Evolutionary conservation across 2,329 filamentous ascomycete genomes (phyloP), one percentile per base, ranked within the genome.

Genomic region (Salinomyces thailandicus): DNA sequence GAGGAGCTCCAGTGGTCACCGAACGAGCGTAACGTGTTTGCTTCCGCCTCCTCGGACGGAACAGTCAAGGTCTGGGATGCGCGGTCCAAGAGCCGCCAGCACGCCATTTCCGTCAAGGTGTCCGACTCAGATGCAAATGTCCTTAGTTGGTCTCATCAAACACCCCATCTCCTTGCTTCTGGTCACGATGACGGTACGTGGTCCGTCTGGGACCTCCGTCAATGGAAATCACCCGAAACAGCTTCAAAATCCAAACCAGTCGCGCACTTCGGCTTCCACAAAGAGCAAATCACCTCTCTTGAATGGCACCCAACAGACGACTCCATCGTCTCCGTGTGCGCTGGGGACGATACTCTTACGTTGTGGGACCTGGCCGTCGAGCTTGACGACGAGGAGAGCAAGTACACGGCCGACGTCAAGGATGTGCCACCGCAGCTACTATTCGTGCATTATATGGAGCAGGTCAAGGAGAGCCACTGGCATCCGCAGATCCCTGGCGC

Each of bases 301-400:
- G 87, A 96, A 66, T 98, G 91, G 89, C 89, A 96, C 62, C 89
- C 91, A 2, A 89, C 85, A 1, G 91, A 98, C 55, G 89, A 98
- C 68, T 93, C 83, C 58, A 93, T 96, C 53, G 77, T 98, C 12
- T 83, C 85, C 2, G 86, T 96, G 28, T 89, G 85, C 15, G 85
- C 85, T 0, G 91, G 81, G 30, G 91, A 98, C 61, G 89, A 87
- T 64, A 96, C 89, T 0, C 76, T 96, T 19, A 95, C 91, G 1
- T 66, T 96, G 19, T 96, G 91, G 91, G 91, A 98, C 73, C 62
- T 98, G 57, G 86, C 87, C 0, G 91, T 96, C 39, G 91, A 98
- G 68, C 60, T 96, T 43, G 91, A 98, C 52, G 91, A 96, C 57
- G 91, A 98, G 62, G 91, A 96, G 71, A 93, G 81, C 64, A 84